Evolutionary conservation across 2,329 filamentous ascomycete genomes (phyloP).

Genomic region (Myriosclerotinia duriaeana): DNA sequence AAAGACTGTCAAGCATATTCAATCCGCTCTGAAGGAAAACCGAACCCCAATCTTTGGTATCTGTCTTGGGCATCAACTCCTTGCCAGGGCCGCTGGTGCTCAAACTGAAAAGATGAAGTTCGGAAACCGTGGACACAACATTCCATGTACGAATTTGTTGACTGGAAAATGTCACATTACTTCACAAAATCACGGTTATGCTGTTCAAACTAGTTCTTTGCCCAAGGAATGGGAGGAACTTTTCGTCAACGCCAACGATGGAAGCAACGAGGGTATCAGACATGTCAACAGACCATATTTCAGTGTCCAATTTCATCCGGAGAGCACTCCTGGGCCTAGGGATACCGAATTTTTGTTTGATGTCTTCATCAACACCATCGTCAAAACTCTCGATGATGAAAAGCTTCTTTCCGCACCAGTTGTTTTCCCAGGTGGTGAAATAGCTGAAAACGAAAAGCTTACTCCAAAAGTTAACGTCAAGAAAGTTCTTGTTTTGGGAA

Average conservation of each 20-base stretch:
- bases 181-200: conserved; percentile 97
- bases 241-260: conserved; percentile 97
- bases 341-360: conserved; percentile 98
- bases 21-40: conserved; percentile 72
- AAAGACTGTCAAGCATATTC: conserved; percentile 75
- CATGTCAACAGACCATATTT: conserved; percentile 86
- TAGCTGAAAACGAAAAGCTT: conserved; percentile 72
- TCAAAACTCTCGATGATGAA: conserved; percentile 65
- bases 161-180: conserved; percentile 98
- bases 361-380: conserved; percentile 87
- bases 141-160: conserved; percentile 92
- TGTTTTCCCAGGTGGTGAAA: conserved; percentile 80
- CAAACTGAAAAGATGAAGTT: conserved; percentile 97
- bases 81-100: conserved; percentile 84
- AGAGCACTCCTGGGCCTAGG: conserved; percentile 90
- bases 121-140: conserved; percentile 97
- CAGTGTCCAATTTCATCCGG: conserved; percentile 99
- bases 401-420: conserved; percentile 71
- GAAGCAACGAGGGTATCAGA: conserved; percentile 96
- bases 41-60: conserved; percentile 92
- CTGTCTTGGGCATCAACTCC: conserved; percentile 89
- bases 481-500: conserved; percentile 95
- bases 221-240: conserved; percentile 84
- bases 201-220: conserved; percentile 78
- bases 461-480: conserved; percentile 87